Percentiles rank a stretch among this genome's conserved stretches.
Conservation (phyloP, 495 filamentous ascomycete genomes). For the Hypoxylon fragiforme region DNA sequence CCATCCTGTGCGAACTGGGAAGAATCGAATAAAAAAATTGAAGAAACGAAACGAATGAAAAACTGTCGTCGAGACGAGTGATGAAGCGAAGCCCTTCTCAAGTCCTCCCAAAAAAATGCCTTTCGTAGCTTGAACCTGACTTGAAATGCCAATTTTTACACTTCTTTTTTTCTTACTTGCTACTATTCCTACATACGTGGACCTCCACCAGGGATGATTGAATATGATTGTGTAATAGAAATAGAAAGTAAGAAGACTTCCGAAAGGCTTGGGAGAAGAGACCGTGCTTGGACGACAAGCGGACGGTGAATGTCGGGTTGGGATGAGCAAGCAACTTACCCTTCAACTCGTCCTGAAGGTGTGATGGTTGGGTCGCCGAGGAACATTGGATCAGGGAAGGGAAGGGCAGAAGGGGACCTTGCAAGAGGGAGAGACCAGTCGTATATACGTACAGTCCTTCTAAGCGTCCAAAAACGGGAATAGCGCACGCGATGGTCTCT, state of each 20-base stretch:
- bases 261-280: slow-evolving; percentile 24
- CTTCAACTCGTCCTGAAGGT: slow-evolving; percentile 30
- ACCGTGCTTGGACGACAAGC: slow-evolving; percentile 23
- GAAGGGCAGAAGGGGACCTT: slow-evolving; percentile 4
- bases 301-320: slow-evolving; percentile 17
- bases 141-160: too few species aligned
- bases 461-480: slow-evolving; percentile 9
- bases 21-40: slow-evolving; percentile 2
- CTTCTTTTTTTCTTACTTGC: not conserved
- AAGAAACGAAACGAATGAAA: slow-evolving; percentile 22
- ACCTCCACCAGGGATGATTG: slow-evolving; percentile 26
- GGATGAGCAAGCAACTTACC: slow-evolving; percentile 22
- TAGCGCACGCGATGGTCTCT: slow-evolving; percentile 13
- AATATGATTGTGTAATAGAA: slow-evolving; percentile 9
- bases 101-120: slow-evolving; percentile 24
- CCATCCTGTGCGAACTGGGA: slow-evolving; percentile 10
- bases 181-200: slow-evolving; percentile 7
- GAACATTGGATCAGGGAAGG: slow-evolving; percentile 18
- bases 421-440: slow-evolving; percentile 2
- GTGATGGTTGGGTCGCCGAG: slow-evolving; percentile 28
- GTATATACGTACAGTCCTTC: slow-evolving; percentile 22
- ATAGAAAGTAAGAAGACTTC: not conserved
- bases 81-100: slow-evolving; percentile 18
- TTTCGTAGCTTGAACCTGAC: slow-evolving; percentile 3
- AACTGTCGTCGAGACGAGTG: slow-evolving; percentile 30